Evolutionary conservation across 148 eudicot species (phyloP), one percentile per base, ranked within the genome.

Genomic region (Persicaria tinctoria): DNA sequence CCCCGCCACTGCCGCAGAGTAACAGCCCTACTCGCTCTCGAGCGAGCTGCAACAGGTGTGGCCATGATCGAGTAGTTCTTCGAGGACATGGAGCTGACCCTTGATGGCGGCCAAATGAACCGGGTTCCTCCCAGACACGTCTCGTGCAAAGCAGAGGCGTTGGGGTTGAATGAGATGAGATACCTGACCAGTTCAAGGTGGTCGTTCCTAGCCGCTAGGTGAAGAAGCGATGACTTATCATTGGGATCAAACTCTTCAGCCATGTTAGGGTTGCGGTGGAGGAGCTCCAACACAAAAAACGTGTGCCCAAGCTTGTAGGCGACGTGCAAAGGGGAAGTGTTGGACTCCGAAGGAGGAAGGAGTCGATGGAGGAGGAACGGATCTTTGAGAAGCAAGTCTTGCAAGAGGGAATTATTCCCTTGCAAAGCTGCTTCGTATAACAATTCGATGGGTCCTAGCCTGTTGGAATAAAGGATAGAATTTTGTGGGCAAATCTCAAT

Each of bases 181-280:
- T 13, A n/a, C 47, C 51, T 74, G 0, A 81, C 82, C 0, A 85
- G 75, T 13, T 79, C 86, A 1, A 78, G n/a, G 20, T 85, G 53
- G 41, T 85, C 85, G 56, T 79, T 77, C 0, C 75, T 77, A 1
- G 88, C 70, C 41, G 90, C 80, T 49, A 83, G 18, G 63, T 87
- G 86, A 38, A 85, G 84, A 4, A 85, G 80, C 9, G 84, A 60
- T 57, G 73, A 82, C 68, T 76, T 56, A 32, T 72, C 73, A 8
- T 44, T 47, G 5, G 78, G 78, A 63, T 86, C 87, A 8, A 81
- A 27, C 51, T 82, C 82, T 23, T 59, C 70, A 0, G 87, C 78
- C 4, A 89, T 81, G 3, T 78, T 72, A 5, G 92, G 87, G 9
- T 80, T 87, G 16, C 14, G 75, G 1, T 12, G 49, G 0, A 89